phyloP scores from a whole-genome alignment of 345 rosid species.

The Corymbia maculata region DNA sequence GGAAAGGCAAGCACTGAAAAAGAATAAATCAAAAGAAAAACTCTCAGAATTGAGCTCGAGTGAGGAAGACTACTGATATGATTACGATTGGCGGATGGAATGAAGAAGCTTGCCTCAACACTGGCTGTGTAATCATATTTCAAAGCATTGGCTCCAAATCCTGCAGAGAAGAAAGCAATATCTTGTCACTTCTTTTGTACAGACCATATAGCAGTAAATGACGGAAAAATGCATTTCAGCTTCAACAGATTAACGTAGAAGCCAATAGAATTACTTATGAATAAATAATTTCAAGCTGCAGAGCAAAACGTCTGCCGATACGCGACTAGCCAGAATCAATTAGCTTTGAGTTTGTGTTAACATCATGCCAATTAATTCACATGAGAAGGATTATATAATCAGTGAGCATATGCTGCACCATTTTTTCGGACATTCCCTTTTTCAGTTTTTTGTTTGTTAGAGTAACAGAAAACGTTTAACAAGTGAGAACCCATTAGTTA shows the following conservation, averaged over 20 bases:
- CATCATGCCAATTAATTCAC: neutral
- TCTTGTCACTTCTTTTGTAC: neutral
- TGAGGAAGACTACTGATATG: neutral
- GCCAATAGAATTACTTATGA: neutral
- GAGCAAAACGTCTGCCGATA: neutral
- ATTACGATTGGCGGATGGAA: neutral
- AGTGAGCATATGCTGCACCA: neutral
- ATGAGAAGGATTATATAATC: neutral
- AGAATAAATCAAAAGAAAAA: neutral
- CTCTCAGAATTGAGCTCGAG: neutral
- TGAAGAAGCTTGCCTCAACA: constrained; percentile 26
- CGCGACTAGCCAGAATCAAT: neutral
- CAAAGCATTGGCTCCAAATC: constrained; percentile 21
- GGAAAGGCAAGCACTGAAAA: constrained; percentile 43
- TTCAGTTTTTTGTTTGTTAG: neutral
- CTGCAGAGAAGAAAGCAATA: constrained; percentile 9
- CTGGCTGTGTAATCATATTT: constrained; percentile 66
- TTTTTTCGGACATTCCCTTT: neutral
- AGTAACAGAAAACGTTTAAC: neutral
- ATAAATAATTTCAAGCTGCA: neutral
- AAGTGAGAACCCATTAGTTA: neutral
- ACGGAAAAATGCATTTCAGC: neutral
- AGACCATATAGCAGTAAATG: neutral
- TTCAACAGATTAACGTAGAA: neutral
- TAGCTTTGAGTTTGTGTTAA: neutral